A percentile compares a stretch with the other conserved stretches of the same genome.
These are phyloP conservation scores for Phaeodactylum tricornutum DNA, from an alignment of 108 stramenopile species.

Conservation along the genomic window DNA sequence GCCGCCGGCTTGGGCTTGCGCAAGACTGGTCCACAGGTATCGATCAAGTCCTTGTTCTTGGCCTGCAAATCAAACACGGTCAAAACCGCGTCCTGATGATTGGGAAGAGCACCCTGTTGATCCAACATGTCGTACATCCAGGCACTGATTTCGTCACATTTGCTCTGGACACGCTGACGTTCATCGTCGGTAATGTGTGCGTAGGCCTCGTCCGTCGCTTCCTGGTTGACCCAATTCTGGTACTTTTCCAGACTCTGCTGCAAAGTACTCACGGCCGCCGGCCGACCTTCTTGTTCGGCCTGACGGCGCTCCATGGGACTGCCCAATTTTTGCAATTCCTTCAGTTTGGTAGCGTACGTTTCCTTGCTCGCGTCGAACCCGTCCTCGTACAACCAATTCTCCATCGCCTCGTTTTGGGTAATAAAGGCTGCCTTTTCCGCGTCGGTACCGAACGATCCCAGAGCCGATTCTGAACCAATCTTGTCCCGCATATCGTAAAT, in stretches of 20 bases:
- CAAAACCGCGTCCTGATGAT: constrained; percentile 73
- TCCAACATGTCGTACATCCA: constrained; percentile 92
- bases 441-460: constrained; percentile 74
- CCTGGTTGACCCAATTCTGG: constrained; percentile 73
- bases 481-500: constrained; percentile 98
- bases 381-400: constrained; percentile 98
- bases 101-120: constrained; percentile 73
- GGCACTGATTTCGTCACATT: constrained; percentile 55
- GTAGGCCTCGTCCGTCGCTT: constrained; percentile 64
- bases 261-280: constrained; percentile 55
- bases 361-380: constrained; percentile 96
- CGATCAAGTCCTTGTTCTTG: constrained; percentile 60
- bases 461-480: constrained; percentile 66
- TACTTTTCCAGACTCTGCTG: constrained; percentile 76
- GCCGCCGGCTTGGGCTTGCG: constrained; percentile 90
- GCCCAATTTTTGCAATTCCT: constrained; percentile 77
- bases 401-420: constrained; percentile 56
- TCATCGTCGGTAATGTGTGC: constrained; percentile 91
- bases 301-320: constrained; percentile 83
- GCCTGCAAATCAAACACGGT: constrained; percentile 53
- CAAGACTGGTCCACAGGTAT: constrained; percentile 73
- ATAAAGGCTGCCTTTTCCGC: constrained; percentile 69
- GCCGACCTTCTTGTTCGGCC: constrained; percentile 62
- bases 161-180: constrained; percentile 54
- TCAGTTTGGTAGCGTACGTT: constrained; percentile 80